Evolutionary conservation across 192 early-diverging fungal species (phyloP).

Genomic region (Gaertneriomyces semiglobifer): DNA sequence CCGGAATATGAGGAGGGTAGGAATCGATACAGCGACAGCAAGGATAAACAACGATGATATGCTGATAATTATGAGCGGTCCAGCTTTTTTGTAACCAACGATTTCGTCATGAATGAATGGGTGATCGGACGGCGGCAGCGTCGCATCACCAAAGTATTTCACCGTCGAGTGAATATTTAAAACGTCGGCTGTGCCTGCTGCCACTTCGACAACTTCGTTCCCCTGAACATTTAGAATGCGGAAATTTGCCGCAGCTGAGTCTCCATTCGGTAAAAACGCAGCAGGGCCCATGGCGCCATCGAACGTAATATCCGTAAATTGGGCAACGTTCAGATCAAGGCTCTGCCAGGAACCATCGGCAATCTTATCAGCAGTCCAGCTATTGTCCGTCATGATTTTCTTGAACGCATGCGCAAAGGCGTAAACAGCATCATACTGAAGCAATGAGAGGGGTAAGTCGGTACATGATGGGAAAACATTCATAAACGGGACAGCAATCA

Average conservation of each 20-base stretch:
- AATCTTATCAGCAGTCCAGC: not conserved
- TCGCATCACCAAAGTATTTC: not conserved
- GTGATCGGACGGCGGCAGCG: not conserved
- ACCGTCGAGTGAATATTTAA: not conserved
- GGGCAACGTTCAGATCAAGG: constrained; percentile 10
- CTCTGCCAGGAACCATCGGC: constrained; percentile 15
- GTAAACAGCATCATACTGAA: constrained; percentile 22
- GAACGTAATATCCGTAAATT: constrained; percentile 17
- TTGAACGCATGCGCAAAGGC: constrained; percentile 25
- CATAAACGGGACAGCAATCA: not conserved
- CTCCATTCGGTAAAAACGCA: constrained; percentile 15
- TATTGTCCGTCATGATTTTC: constrained; percentile 10
- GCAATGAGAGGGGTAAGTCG: not conserved
- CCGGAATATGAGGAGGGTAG: not conserved
- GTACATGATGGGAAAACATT: not conserved
- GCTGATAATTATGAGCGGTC: constrained; percentile 9
- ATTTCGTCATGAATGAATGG: constrained; percentile 3
- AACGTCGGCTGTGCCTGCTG: not conserved
- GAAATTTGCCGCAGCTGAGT: constrained; percentile 4
- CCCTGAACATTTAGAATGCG: constrained; percentile 7
- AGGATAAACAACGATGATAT: not conserved
- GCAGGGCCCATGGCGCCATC: constrained; percentile 16
- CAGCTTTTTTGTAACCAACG: constrained; percentile 15
- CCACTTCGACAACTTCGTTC: constrained; percentile 1
- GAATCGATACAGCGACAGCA: constrained; percentile 1